Base-by-base conservation (phyloP, 2,329 filamentous ascomycete species). In the Neonectria coccinea region DNA sequence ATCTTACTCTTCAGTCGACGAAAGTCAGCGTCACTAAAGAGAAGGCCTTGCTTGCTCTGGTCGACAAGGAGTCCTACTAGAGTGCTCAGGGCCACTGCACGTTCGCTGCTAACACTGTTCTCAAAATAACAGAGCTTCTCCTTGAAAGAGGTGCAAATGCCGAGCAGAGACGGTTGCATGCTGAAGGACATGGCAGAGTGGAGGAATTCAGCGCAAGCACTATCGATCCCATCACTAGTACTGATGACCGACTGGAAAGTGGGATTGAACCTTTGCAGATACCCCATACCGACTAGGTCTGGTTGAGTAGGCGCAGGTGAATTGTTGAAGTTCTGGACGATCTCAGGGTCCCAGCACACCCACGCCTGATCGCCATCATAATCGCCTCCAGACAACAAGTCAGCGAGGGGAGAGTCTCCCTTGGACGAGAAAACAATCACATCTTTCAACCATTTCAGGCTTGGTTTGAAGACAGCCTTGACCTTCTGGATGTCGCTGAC, bases 321-420 rank as follows among this genome's bases (percentile, higher is more conserved):
- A 62, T 92, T 93, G 5, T 73, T 68, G 69, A 95, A 95, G n/a
- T 88, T 88, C 5, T 80, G 70, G 0, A 92, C 90, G 3, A 96
- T 84, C 0, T 79, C 77, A 0, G 82, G 79, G 29, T 94, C 91
- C 90, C 91, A 95, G 71, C 90, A 93, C 0, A 93, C 79, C 91
- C 91, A 94, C 5, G 91, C 87, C n/a, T 81, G 85, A 66, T 96
- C 92, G 0, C 92, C 92, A 68, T 95, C 92, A 66, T 94, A 95
- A 72, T 95, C 92, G 0, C 92, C 92, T 0, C 92, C 92, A 1
- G 91, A 92, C 0, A 95, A 81, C 70, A 90, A 89, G 9, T 88
- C 86, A 0, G 92, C 92, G 0, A 94, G 82, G 0, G 92, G 87
- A 1, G 79, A 80, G 27, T 84, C 74, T 0, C 91, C 91, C 64